These are phyloP conservation scores for Didymella lethalis DNA, from an alignment of 2,329 filamentous ascomycete genomes.

Conservation along the genomic window DNA sequence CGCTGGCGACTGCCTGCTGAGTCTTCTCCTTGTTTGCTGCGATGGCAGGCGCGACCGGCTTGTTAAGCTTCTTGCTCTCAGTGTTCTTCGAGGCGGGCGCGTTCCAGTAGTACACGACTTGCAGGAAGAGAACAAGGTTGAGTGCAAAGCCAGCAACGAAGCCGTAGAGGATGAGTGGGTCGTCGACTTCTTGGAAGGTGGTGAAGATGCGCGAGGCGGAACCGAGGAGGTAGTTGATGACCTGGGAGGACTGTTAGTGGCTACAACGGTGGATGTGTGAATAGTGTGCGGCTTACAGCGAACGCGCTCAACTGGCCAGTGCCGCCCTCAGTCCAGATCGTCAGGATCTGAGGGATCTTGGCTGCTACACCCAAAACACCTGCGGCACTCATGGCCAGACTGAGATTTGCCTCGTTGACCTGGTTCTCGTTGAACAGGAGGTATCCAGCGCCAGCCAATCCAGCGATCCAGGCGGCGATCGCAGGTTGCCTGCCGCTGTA, in stretches of 20 bases:
- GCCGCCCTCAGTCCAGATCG: constrained; percentile 83
- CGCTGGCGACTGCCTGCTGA: constrained; percentile 48
- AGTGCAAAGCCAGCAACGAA: constrained; percentile 92
- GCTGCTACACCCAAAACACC: constrained; percentile 84
- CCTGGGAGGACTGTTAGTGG: constrained; percentile 60
- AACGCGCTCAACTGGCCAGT: constrained; percentile 97
- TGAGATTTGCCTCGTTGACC: constrained; percentile 71
- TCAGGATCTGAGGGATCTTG: constrained; percentile 91
- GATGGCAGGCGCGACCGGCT: constrained; percentile 42
- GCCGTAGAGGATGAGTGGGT: constrained; percentile 93
- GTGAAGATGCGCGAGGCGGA: constrained; percentile 96
- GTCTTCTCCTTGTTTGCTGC: constrained; percentile 43
- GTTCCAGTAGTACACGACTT: constrained; percentile 99
- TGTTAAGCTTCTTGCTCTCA: constrained; percentile 50
- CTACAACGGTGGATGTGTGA: neutral
- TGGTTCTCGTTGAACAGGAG: constrained; percentile 73
- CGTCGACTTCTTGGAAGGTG: constrained; percentile 95
- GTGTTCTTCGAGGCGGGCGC: constrained; percentile 45
- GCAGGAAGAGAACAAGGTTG: constrained; percentile 83
- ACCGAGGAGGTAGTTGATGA: constrained; percentile 96
- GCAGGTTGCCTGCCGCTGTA: constrained; percentile 74
- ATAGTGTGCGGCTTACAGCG: constrained; percentile 69
- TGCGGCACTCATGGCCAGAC: constrained; percentile 82
- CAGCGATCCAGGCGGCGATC: constrained; percentile 81
- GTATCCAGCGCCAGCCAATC: constrained; percentile 72